Conservation (phyloP, 805 yeast species). For the Komagataella phaffii region DNA sequence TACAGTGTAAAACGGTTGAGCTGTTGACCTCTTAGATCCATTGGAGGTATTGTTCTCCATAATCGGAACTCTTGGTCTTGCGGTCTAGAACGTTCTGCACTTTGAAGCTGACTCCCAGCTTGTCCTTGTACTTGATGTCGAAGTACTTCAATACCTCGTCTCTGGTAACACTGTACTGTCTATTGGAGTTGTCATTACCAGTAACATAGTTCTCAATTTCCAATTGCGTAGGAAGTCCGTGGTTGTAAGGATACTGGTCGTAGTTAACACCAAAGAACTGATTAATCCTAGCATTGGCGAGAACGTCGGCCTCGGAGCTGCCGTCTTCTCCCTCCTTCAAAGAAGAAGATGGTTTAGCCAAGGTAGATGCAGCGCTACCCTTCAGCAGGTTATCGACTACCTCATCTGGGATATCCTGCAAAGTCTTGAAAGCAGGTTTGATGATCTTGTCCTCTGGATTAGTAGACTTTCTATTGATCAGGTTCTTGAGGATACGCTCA, state of each 20-base stretch:
- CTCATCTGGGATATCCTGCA: constrained; percentile 53
- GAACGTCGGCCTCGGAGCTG: constrained; percentile 5
- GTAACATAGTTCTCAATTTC: constrained; percentile 54
- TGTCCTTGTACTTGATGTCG: constrained; percentile 29
- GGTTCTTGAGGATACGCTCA: constrained; percentile 37
- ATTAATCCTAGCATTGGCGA: background rate
- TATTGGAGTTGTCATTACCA: constrained; percentile 53
- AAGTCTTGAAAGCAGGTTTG: constrained; percentile 24
- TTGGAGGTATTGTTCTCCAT: constrained; percentile 27
- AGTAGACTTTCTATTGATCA: constrained; percentile 28
- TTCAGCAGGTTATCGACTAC: constrained; percentile 36
- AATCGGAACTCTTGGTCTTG: constrained; percentile 32
- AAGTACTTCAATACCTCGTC: constrained; percentile 59
- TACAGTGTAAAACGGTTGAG: background rate
- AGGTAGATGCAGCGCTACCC: constrained; percentile 15
- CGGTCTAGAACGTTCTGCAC: constrained; percentile 45
- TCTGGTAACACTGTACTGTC: constrained; percentile 57
- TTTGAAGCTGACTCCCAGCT: constrained; percentile 51
- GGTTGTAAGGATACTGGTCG: constrained; percentile 41
- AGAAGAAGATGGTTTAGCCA: constrained; percentile 19
- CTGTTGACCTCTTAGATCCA: constrained; percentile 22
- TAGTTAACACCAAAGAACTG: constrained; percentile 19
- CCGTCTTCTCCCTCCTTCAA: constrained; percentile 3
- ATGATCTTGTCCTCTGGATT: constrained; percentile 12
- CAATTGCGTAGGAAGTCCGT: constrained; percentile 68